Evolutionary conservation across 2,329 filamentous ascomycete genomes (phyloP).

Genomic region (Mollisia scopiformis): DNA sequence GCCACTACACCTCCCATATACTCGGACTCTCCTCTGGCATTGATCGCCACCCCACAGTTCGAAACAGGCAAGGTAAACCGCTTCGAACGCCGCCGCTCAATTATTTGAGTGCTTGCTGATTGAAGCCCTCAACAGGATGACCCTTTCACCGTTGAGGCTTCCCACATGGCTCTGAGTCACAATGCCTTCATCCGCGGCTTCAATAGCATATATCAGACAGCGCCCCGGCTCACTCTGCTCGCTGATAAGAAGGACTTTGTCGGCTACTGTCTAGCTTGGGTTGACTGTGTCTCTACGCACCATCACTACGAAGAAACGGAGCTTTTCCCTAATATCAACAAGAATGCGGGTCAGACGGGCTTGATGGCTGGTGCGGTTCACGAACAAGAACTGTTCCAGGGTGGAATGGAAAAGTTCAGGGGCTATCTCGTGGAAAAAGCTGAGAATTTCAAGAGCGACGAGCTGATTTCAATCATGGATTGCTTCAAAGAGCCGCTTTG

Average conservation of each 20-base stretch:
- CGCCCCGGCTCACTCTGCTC: slow-evolving; percentile 49
- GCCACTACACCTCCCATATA: slow-evolving; percentile 6
- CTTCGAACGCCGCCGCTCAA: not conserved
- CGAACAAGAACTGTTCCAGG: slow-evolving; percentile 19
- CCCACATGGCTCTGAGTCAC: slow-evolving; percentile 64
- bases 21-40: slow-evolving; percentile 10
- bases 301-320: slow-evolving; percentile 23
- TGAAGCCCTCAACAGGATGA: slow-evolving; percentile 18
- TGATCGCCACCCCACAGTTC: slow-evolving; percentile 16
- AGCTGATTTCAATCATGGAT: slow-evolving; percentile 26
- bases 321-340: slow-evolving; percentile 24
- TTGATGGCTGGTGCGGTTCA: slow-evolving; percentile 25
- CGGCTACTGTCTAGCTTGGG: slow-evolving; percentile 59
- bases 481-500: slow-evolving; percentile 20
- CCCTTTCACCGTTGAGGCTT: slow-evolving; percentile 60
- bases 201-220: slow-evolving; percentile 66
- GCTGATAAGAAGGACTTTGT: slow-evolving; percentile 60
- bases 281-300: slow-evolving; percentile 54
- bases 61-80: slow-evolving; percentile 14
- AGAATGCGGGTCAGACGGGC: slow-evolving; percentile 14
- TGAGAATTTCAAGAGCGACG: slow-evolving; percentile 3
- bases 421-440: slow-evolving; percentile 15
- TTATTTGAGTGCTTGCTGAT: not conserved
- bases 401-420: slow-evolving; percentile 18
- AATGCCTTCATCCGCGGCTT: slow-evolving; percentile 65